Base-by-base conservation (phyloP, 306 rosid genomes). In the Ormosia semicastrata region DNA sequence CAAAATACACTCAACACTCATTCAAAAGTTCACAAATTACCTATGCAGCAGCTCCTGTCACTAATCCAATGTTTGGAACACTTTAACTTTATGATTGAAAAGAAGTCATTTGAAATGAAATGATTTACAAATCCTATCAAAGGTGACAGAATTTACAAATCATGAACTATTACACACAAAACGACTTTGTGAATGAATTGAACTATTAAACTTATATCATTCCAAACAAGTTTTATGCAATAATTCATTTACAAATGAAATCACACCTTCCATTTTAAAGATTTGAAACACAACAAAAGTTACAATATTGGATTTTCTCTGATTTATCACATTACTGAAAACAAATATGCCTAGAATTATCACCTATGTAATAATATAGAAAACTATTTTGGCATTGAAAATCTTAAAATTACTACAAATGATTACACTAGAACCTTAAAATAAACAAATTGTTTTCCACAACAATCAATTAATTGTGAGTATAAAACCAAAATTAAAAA, bases 321-420 rank as follows among this genome's bases (percentile, higher is more conserved):
- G 6, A 10, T 11, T 4, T 44, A 29, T 33, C 82, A 40, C 37
- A 49, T 32, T 13, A 39, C 33, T 44, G 12, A 58, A 46, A 49
- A 58, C 24, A 76, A 47, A 6, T 39, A 10, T 7, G 5, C 44
- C 18, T 14, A 5, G 6, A 59, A 58, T 32, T 30, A 46, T 78
- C 57, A 17, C 57, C 29, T 10, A 24, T 17, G 34, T 4, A 32
- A 59, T 32, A 52, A 13, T 13, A 71, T 30, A 46, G 40, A 46
- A 4, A 82, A 65, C 41, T 15, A 71, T 6, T 17, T 65, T 46
- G 36, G 67, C 70, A 77, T 66, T 66, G 46, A 81, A 57, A 10
- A 47, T 39, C 62, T 71, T n/a, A 2, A 58, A 54, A 40, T 9
- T 34, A 52, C 24, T 1, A 71, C 0, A 72, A 44, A 72, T 8